A percentile compares a stretch with the other conserved stretches of the same genome.
phyloP scores from a whole-genome alignment of 108 stramenopile species.

The Discostella pseudostelligera region DNA sequence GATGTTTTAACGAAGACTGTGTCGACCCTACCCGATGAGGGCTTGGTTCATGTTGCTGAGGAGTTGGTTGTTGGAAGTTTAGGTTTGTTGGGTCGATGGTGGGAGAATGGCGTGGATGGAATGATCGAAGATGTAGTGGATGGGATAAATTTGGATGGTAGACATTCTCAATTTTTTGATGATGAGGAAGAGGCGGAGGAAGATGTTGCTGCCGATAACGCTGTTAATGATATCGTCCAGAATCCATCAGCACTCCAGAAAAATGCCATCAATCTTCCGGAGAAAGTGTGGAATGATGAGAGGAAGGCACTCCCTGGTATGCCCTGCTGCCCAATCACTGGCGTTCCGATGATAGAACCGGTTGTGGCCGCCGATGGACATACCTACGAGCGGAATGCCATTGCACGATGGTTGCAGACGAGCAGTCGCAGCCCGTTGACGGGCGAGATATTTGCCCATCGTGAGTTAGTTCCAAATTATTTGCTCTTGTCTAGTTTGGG shows the following conservation, averaged over 20 bases:
- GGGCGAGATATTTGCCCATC: conserved; percentile 64
- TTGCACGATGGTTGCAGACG: conserved; percentile 79
- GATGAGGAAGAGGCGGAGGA: conserved; percentile 29
- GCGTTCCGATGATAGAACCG: conserved; percentile 87
- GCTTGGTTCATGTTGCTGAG: conserved; percentile 59
- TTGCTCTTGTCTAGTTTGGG: conserved; percentile 67
- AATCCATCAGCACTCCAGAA: background rate
- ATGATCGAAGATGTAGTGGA: conserved; percentile 62
- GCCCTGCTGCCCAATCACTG: conserved; percentile 92
- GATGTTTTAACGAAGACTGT: conserved; percentile 51
- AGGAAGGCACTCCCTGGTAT: conserved; percentile 66
- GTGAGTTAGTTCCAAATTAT: conserved; percentile 84
- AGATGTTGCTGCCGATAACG: conserved; percentile 3
- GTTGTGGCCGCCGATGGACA: conserved; percentile 92
- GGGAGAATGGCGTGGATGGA: conserved; percentile 61
- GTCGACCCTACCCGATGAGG: conserved; percentile 63
- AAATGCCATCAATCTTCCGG: conserved; percentile 1
- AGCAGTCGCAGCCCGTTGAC: conserved; percentile 84
- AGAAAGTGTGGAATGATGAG: conserved; percentile 14
- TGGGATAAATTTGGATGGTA: conserved; percentile 81
- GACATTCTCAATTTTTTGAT: conserved; percentile 44
- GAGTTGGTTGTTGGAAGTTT: conserved; percentile 49
- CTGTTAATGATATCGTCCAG: background rate
- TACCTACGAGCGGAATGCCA: conserved; percentile 92
- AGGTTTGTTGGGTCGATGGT: conserved; percentile 66